Evolutionary conservation across 108 stramenopile genomes (phyloP).

Genomic region (Fragilaria crotonensis): DNA sequence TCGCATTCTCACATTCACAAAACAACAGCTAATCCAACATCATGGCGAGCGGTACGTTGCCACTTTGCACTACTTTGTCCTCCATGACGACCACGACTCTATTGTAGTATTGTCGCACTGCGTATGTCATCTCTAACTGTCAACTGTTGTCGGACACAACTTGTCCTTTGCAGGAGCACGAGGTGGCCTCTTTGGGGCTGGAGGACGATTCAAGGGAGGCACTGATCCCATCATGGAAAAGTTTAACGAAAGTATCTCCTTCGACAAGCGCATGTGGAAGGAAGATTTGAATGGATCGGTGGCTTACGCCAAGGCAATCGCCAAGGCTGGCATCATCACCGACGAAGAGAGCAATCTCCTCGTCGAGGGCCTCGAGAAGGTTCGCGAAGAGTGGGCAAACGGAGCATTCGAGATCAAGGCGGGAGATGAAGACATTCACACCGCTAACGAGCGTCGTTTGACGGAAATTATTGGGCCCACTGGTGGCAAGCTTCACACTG

Average conservation of each 20-base stretch:
- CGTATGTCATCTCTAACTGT: no score
- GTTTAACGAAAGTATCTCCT: conserved; percentile 93
- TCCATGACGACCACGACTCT: no score
- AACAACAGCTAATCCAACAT: no score
- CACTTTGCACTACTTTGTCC: no score
- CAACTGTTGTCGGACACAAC: conserved; percentile 15
- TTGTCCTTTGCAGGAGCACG: conserved; percentile 81
- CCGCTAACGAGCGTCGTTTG: conserved; percentile 98
- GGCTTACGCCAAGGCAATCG: conserved; percentile 92
- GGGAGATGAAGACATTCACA: conserved; percentile 99
- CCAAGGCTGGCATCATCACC: conserved; percentile 82
- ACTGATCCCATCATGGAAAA: conserved; percentile 99
- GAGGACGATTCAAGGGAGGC: conserved; percentile 95
- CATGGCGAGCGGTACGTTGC: no score
- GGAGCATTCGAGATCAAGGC: conserved; percentile 83
- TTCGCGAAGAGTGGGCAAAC: conserved; percentile 84
- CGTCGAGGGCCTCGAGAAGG: conserved; percentile 72
- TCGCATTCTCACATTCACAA: no score
- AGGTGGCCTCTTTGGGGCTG: conserved; percentile 89
- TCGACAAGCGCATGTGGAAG: conserved; percentile 96
- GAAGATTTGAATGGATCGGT: conserved; percentile 93
- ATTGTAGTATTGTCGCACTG: no score
- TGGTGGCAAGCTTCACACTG: conserved; percentile 97
- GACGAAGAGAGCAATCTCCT: conserved; percentile 69
- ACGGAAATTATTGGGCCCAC: conserved; percentile 92